Base-by-base conservation (phyloP, 2,329 filamentous ascomycete genomes). In the Hypoxylon sp. region DNA sequence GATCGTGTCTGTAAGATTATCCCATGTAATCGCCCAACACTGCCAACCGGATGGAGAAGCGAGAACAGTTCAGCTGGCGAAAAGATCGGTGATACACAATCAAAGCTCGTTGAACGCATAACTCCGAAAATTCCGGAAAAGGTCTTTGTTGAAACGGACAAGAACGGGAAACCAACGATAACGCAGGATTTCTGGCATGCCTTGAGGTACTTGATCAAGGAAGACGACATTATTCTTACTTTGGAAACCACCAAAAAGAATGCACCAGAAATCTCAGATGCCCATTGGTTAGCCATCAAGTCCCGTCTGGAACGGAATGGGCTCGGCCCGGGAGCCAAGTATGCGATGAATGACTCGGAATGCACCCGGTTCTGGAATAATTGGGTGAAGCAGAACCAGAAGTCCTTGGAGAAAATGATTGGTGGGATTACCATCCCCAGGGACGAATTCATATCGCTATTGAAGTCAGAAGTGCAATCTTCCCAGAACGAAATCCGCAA, bases 121-220 rank as follows among this genome's bases (percentile, higher is more conserved):
- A 75, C 85, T 51, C 73, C 79, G 0, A 78, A 86, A 3, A 78
- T 93, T 2, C 91, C 91, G 0, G 82, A 85, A 11, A 73, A 85
- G 9, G 80, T 93, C 3, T 85, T 87, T 66, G 84, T 91, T 70
- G 82, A 85, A 13, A 82, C 84, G 6, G 81, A 85, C 63, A 78
- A 81, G 35, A 78, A 86, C 31, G 90, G 89, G 13, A 83, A 85
- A 9, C 78, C 82, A 0, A 79, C 86, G 22, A 85, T 93, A 14
- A 80, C 86, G 0, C 82, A 87, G 24, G 84, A 88, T 2, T 92
- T 94, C 66, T 94, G 88, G 86, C 82, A 87, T 62, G 91, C 90
- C 0, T 77, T 94, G 8, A 82, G 84, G 24, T 84, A 86, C 59
- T 82, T 85, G 63, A 85, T 92, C 52, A 80, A 80, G 19, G 77